A percentile compares a stretch with the other conserved stretches of the same genome.
Evolutionary conservation across 441 rosid genomes (phyloP).

Genomic region (Populus hybrid): DNA sequence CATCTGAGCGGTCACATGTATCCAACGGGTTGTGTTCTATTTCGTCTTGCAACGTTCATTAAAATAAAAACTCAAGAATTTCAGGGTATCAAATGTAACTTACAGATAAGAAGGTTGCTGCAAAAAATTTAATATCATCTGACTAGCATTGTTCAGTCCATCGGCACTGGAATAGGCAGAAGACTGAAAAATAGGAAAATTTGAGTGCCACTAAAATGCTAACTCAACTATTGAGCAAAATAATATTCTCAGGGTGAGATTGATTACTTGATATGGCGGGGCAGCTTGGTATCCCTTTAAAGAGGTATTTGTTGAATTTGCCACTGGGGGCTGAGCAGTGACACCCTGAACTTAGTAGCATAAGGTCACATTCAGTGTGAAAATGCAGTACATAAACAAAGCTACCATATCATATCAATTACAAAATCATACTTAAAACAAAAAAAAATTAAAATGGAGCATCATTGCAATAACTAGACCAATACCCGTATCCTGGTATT

Average conservation of each 20-base stretch:
- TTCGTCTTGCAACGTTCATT: neutral
- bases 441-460: neutral
- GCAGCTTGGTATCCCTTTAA: constrained; percentile 45
- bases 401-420: neutral
- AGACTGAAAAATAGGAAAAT: constrained; percentile 34
- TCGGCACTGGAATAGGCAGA: constrained; percentile 37
- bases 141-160: constrained; percentile 38
- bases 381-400: neutral
- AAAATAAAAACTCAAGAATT: neutral
- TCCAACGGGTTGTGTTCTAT: neutral
- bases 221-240: neutral
- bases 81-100: constrained; percentile 35
- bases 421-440: neutral
- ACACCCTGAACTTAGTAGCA: constrained; percentile 41
- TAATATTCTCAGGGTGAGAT: constrained; percentile 6
- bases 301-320: constrained; percentile 47
- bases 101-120: constrained; percentile 61
- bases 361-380: constrained; percentile 11
- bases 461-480: constrained; percentile 9
- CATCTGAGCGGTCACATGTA: neutral
- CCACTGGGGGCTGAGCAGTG: constrained; percentile 49
- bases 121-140: constrained; percentile 54
- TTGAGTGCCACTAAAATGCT: neutral
- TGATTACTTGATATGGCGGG: constrained; percentile 55
- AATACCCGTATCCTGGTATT: constrained; percentile 77